Conservation (phyloP, 1,284 basidiomycete genomes). For the Coriolopsis trogii region DNA sequence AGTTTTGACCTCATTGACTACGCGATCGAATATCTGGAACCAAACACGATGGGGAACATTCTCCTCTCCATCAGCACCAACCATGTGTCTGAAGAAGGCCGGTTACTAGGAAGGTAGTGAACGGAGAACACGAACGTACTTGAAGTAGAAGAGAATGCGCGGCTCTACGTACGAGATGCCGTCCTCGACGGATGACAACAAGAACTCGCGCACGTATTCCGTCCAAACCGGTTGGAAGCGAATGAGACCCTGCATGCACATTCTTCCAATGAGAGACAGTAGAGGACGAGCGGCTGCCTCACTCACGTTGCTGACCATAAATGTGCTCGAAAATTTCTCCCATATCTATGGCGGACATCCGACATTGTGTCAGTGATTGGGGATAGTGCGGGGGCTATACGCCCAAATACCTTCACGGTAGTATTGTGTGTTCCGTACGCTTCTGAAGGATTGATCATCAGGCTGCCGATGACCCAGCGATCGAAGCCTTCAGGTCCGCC, state of each 20-base stretch:
- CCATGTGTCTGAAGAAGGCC: slow-evolving; percentile 42
- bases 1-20: slow-evolving; percentile 56
- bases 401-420: slow-evolving; percentile 51
- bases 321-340: slow-evolving; percentile 64
- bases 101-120: background rate
- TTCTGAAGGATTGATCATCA: slow-evolving; percentile 69
- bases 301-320: slow-evolving; percentile 48
- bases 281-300: background rate
- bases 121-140: slow-evolving; percentile 39
- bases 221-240: slow-evolving; percentile 58
- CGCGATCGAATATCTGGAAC: slow-evolving; percentile 58
- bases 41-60: slow-evolving; percentile 64
- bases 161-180: slow-evolving; percentile 76
- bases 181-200: slow-evolving; percentile 67
- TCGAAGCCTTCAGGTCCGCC: slow-evolving; percentile 70
- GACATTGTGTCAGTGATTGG: too few species aligned
- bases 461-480: slow-evolving; percentile 56
- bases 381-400: too few species aligned
- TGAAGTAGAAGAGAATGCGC: slow-evolving; percentile 66
- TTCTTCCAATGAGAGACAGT: background rate
- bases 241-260: slow-evolving; percentile 49
- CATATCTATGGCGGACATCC: slow-evolving; percentile 59
- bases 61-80: slow-evolving; percentile 57
- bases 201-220: slow-evolving; percentile 63
- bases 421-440: slow-evolving; percentile 74